Evolutionary conservation across 495 filamentous ascomycete genomes (phyloP), one percentile per base, ranked within the genome.

Genomic region (Xylaria palmicola): DNA sequence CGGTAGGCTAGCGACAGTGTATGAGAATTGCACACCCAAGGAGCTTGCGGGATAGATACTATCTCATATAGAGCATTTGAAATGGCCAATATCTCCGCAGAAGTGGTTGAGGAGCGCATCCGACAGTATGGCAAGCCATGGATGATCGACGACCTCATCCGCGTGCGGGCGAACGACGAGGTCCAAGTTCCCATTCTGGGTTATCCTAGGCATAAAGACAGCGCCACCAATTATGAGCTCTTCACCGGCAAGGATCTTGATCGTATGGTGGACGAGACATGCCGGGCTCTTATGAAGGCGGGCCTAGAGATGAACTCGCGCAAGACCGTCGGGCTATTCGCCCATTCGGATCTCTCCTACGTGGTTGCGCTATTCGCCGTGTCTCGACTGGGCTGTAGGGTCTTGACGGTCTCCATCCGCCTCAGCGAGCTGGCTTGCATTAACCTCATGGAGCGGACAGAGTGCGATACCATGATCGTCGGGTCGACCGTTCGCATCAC

Each of bases 381-480:
- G 5, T 79, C 77, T 51, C 77, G 85, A 17, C 68, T 86, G 3
- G 85, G 85, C 24, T 84, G 82, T 61, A 83, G 79, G 6, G 75
- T 81, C 22, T 76, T 88, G 64, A 81, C 83, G 62, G 70, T 88
- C 10, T 88, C 85, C 0, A 83, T 83, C 15, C 80, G 85, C 37
- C 69, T 87, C 15, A 76, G 81, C 7, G 71, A 77, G 0, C 68
- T 72, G 4, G 85, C 84, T 29, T 83, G 79, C 59, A 74, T 79
- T 15, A 79, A 81, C 30, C 66, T 88, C 4, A 73, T 88, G 0
- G 65, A 77, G 43, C 71, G 74, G 13, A 78, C 80, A 5, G 62
- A 71, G 20, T 71, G 71, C 27, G 76, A 78, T 52, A 72, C 74
- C 12, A 70, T 84, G 20, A 60, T 83, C 8, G 41, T 65, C 51